A percentile compares a stretch with the other conserved stretches of the same genome.
Evolutionary conservation across 176 grass and related monocot genomes (phyloP).

Genomic region (Ensete glaucum): DNA sequence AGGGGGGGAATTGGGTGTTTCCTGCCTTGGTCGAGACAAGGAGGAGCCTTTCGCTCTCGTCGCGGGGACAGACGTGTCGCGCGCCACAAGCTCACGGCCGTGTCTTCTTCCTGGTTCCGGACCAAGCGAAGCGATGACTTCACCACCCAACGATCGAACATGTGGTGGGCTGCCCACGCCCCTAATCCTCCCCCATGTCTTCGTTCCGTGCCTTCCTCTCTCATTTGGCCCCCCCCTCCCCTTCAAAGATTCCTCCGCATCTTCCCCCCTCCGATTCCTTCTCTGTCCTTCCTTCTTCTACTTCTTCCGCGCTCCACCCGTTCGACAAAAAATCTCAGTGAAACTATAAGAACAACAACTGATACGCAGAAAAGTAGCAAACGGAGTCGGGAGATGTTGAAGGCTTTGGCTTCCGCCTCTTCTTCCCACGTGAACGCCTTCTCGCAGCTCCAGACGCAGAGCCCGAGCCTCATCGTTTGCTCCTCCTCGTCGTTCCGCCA

Average conservation of each 20-base stretch:
- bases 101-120: not conserved
- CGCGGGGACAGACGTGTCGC: not conserved
- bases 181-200: not conserved
- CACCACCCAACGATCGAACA: not conserved
- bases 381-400: conserved; percentile 38
- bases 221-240: no score
- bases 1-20: not conserved
- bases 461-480: conserved; percentile 36
- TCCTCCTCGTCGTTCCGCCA: conserved; percentile 45
- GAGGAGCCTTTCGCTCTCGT: not conserved
- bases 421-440: not conserved
- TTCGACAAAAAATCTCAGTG: conserved; percentile 62
- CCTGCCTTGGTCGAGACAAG: not conserved
- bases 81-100: not conserved
- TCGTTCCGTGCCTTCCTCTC: not conserved
- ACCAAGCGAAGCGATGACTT: not conserved
- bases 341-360: conserved; percentile 23
- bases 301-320: conserved; percentile 28
- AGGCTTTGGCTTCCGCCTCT: conserved; percentile 45
- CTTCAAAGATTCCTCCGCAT: not conserved
- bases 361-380: not conserved
- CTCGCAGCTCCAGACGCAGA: conserved; percentile 26
- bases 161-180: conserved; percentile 1
- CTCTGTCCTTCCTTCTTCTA: not conserved
- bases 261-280: not conserved